Conservation (phyloP, 805 yeast genomes). For the Candida chilensis region DNA sequence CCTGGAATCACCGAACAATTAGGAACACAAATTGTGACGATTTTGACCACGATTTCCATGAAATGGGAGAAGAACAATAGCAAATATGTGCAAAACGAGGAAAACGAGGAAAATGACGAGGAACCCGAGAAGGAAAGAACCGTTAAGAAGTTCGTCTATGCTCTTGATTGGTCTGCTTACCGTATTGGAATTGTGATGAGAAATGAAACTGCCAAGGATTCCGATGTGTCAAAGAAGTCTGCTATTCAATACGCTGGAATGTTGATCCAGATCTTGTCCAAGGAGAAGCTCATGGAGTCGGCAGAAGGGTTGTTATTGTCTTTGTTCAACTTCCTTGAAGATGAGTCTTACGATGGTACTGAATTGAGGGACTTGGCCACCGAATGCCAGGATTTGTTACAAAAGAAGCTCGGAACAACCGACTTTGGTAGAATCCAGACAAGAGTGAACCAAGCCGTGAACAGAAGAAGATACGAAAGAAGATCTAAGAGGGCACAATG, state of each 20-base stretch:
- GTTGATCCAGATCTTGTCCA: constrained; percentile 39
- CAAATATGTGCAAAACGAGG: constrained; percentile 14
- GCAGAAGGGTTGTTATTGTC: constrained; percentile 47
- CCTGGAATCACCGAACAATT: constrained; percentile 59
- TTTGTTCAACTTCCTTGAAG: constrained; percentile 37
- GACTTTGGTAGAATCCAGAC: constrained; percentile 55
- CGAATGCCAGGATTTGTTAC: constrained; percentile 64
- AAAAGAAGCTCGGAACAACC: constrained; percentile 61
- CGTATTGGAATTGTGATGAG: constrained; percentile 57
- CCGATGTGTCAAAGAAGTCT: constrained; percentile 53
- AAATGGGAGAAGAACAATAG: constrained; percentile 48
- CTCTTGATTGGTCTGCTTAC: constrained; percentile 54
- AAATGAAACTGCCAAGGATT: constrained; percentile 46
- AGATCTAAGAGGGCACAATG: constrained; percentile 66
- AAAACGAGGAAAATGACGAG: constrained; percentile 9
- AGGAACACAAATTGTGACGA: constrained; percentile 57
- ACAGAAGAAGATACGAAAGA: constrained; percentile 64
- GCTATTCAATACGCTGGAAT: constrained; percentile 67
- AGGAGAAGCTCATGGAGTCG: constrained; percentile 25
- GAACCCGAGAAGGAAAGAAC: constrained; percentile 11
- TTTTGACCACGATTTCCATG: constrained; percentile 49
- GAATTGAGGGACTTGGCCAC: constrained; percentile 44
- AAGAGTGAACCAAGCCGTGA: constrained; percentile 52
- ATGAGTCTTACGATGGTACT: constrained; percentile 34
- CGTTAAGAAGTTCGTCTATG: constrained; percentile 15